phyloP scores from a whole-genome alignment of 192 early-diverging fungal genomes.

The Lunasporangiospora selenospora region DNA sequence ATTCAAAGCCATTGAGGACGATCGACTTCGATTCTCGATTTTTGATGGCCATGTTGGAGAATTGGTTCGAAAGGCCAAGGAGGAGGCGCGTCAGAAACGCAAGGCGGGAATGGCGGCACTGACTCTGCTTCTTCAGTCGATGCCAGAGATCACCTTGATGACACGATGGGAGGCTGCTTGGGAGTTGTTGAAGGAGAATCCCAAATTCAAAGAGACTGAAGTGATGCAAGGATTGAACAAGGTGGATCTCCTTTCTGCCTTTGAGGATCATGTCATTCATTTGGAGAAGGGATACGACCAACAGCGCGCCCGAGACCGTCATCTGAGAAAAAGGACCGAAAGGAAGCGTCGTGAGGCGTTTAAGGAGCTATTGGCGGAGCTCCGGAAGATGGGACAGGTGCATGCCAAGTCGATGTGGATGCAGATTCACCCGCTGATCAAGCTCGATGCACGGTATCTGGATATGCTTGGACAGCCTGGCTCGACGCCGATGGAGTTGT shows the following conservation, averaged over 20 bases:
- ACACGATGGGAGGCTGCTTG: constrained; percentile 67
- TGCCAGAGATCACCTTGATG: constrained; percentile 61
- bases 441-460: constrained; percentile 70
- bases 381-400: constrained; percentile 60
- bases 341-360: constrained; percentile 78
- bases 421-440: constrained; percentile 79
- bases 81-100: constrained; percentile 62
- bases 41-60: constrained; percentile 81
- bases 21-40: constrained; percentile 63
- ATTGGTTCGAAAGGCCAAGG: constrained; percentile 70
- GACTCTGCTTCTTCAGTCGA: constrained; percentile 56
- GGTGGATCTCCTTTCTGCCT: constrained; percentile 82
- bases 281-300: constrained; percentile 68
- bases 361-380: constrained; percentile 71
- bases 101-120: constrained; percentile 71
- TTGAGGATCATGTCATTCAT: constrained; percentile 77
- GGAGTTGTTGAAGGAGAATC: constrained; percentile 53
- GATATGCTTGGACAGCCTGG: constrained; percentile 82
- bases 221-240: constrained; percentile 74
- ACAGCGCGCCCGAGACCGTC: constrained; percentile 45
- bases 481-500: constrained; percentile 89
- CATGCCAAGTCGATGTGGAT: constrained; percentile 85
- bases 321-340: constrained; percentile 63
- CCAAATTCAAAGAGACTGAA: constrained; percentile 55
- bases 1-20: constrained; percentile 67